A percentile compares a stretch with the other conserved stretches of the same genome.
Conservation (phyloP, 2,329 filamentous ascomycete genomes). For the Ceratocystis huliohia region DNA sequence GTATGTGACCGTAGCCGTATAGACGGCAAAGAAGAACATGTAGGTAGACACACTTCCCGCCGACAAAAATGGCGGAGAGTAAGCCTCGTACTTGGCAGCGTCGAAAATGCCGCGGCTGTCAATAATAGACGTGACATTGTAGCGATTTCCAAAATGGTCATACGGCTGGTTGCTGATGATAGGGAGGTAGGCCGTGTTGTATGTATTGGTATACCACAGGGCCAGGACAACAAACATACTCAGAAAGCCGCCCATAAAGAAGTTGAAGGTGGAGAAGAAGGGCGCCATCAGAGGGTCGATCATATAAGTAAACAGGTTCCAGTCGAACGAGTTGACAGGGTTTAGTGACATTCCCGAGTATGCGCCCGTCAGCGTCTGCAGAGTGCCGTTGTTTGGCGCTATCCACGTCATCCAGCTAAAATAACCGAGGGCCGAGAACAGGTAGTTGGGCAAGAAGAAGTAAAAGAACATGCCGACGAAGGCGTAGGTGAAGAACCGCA, state of each 20-base stretch:
- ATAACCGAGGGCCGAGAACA: conserved; percentile 36
- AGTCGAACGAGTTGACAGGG: conserved; percentile 33
- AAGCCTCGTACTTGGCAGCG: conserved; percentile 34
- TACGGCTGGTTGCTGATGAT: conserved; percentile 41
- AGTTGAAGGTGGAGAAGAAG: conserved; percentile 50
- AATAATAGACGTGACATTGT: conserved; percentile 35
- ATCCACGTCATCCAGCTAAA: conserved; percentile 47
- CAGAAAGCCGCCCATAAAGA: conserved; percentile 43
- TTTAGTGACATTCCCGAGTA: conserved; percentile 31
- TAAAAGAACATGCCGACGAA: conserved; percentile 39
- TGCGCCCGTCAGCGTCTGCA: conserved; percentile 30
- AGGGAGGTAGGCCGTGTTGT: conserved; percentile 42
- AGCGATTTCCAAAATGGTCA: conserved; percentile 37
- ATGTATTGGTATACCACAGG: conserved; percentile 47
- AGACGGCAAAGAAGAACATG: conserved; percentile 43
- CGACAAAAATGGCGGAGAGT: conserved; percentile 40
- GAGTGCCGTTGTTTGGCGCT: conserved; percentile 31
- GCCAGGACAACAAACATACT: conserved; percentile 43
- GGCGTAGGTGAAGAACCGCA: conserved; percentile 35
- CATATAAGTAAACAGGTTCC: conserved; percentile 29
- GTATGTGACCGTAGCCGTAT: conserved; percentile 40
- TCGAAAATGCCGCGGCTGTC: conserved; percentile 36
- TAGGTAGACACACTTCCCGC: conserved; percentile 41
- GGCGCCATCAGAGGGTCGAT: conserved; percentile 36
- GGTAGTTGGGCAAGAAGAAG: conserved; percentile 42